Evolutionary conservation across 495 filamentous ascomycete species (phyloP).

Genomic region (Geopyxis carbonaria): DNA sequence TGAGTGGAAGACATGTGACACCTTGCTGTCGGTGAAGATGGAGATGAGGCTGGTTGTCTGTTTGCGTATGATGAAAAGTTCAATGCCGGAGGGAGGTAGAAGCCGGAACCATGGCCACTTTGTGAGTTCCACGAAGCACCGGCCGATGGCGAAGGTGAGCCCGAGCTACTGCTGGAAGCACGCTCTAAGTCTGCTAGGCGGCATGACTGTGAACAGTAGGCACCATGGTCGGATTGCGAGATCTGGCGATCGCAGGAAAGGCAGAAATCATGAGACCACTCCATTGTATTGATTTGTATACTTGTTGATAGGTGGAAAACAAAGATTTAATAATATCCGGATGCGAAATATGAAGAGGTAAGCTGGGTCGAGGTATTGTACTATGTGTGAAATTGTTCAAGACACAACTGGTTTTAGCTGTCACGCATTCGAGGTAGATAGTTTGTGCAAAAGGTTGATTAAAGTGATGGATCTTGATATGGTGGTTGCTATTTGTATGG

Average conservation of each 20-base stretch:
- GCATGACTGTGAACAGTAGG: slow-evolving; percentile 89
- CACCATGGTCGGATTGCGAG: slow-evolving; percentile 40
- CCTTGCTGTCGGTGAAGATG: slow-evolving; percentile 12
- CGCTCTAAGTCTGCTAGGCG: slow-evolving; percentile 73
- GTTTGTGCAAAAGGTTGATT: too few species aligned
- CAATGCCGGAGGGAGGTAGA: slow-evolving; percentile 54
- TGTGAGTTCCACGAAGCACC: slow-evolving; percentile 32
- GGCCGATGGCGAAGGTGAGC: slow-evolving; percentile 37
- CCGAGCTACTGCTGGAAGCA: slow-evolving; percentile 35
- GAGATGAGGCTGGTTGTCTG: slow-evolving; percentile 12
- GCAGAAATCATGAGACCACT: slow-evolving; percentile 88
- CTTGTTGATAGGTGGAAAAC: too few species aligned
- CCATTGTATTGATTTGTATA: slow-evolving; percentile 50
- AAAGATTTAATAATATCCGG: too few species aligned
- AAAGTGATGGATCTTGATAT: too few species aligned
- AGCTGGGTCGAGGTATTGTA: too few species aligned
- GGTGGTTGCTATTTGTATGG: too few species aligned
- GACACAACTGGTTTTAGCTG: too few species aligned
- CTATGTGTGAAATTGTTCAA: too few species aligned
- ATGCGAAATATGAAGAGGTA: too few species aligned
- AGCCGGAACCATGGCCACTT: slow-evolving; percentile 29
- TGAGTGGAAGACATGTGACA: slow-evolving; percentile 25
- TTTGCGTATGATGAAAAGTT: slow-evolving; percentile 35
- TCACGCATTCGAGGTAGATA: too few species aligned
- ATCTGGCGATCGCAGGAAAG: slow-evolving; percentile 86